Evolutionary conservation across 805 yeast species (phyloP), one percentile per base, ranked within the genome.

Genomic region (Starmerella gropengiesseri): DNA sequence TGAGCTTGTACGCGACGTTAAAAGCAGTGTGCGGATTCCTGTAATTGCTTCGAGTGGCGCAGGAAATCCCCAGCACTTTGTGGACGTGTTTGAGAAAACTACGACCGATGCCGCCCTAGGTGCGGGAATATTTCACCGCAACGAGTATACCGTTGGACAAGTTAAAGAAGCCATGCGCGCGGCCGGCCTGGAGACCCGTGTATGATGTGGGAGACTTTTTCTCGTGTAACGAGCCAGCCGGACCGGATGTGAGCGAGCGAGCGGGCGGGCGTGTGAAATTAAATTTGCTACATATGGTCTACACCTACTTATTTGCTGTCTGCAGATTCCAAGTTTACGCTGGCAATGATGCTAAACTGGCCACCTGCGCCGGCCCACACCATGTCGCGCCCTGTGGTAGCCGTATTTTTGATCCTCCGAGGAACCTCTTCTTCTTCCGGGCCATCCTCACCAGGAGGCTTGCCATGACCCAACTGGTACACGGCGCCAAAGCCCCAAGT

Each of bases 401-500:
- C 99, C 4, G 97, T 91, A 61, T 93, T 91, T 53, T 78, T 76
- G 55, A 91, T 84, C 61, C 89, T 74, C 0, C 95, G 82, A 33
- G 98, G 99, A 17, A 67, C 67, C 41, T 77, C 93, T 42, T 85
- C 81, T 60, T 91, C 97, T 36, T 74, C 83, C 3, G 80, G 94
- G 28, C 82, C 81, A 59, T 89, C 97, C 36, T 84, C 95, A 28
- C 82, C 78, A 5, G 69, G 67, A 16, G 86, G 87, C 39, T 60
- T 59, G 7, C 98, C 98, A 46, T 86, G 77, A 11, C 99, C 99
- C 25, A 89, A 78, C 16, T 94, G 98, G 62, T 85, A 91, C 1
- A 95, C 87, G 52, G 89, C 97, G 34, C 93, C 96, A 59, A 87
- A 91, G 1, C 99, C 99, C 99, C 99, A 91, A 1, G 96, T 75